A percentile compares a stretch with the other conserved stretches of the same genome.
Conservation (phyloP, 108 stramenopile genomes). For the Cyclotella distinguenda region DNA sequence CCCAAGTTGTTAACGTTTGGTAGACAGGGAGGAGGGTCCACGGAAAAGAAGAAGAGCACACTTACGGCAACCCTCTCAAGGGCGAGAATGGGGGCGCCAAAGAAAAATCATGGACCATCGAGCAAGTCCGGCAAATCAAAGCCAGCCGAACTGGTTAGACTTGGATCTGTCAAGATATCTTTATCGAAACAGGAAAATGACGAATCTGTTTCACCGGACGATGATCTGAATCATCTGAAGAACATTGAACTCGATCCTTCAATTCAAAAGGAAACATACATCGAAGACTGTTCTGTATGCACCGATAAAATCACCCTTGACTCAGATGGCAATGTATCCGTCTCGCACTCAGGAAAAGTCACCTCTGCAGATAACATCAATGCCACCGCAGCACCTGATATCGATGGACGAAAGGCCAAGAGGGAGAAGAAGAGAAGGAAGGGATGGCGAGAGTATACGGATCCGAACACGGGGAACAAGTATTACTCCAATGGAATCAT, state of each 20-base stretch:
- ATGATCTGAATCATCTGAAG: not conserved
- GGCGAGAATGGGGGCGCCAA: no score
- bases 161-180: no score
- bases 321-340: constrained; percentile 3
- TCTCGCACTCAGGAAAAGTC: not conserved
- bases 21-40: no score
- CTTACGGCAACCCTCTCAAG: no score
- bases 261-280: not conserved
- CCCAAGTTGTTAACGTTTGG: no score
- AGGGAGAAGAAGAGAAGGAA: constrained; percentile 15
- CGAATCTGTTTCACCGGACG: constrained; percentile 20
- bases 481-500: constrained; percentile 76
- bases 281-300: constrained; percentile 1
- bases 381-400: not conserved
- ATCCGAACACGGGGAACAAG: constrained; percentile 55
- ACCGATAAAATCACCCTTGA: constrained; percentile 3
- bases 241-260: not conserved
- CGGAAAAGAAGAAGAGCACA: no score
- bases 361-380: not conserved
- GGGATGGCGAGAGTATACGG: constrained; percentile 66
- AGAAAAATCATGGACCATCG: no score
- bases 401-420: not conserved
- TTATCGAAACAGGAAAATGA: constrained; percentile 29
- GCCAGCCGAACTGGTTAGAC: no score
- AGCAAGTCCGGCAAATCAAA: no score